Percentiles rank a stretch among this genome's conserved stretches.
phyloP scores from a whole-genome alignment of 176 grass and related monocot genomes.

The Coix lacrymajobi region DNA sequence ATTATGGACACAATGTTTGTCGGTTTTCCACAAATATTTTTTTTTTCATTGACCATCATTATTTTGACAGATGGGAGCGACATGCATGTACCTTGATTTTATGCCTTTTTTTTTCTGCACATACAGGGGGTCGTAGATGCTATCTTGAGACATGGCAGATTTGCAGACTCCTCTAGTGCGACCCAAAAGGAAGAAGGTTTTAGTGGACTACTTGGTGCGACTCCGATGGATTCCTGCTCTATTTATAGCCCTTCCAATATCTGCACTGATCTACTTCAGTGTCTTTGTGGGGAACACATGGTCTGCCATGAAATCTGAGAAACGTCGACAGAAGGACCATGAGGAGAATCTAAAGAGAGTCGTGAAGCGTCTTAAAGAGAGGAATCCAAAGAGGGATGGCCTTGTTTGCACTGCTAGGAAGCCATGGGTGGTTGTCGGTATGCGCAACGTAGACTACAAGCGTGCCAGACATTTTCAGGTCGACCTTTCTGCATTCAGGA shows the following conservation, averaged over 20 bases:
- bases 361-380: constrained; percentile 72
- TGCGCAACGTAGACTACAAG: constrained; percentile 97
- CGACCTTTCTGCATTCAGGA: constrained; percentile 74
- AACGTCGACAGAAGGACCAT: constrained; percentile 61
- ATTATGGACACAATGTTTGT: too few relatives aligned
- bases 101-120: not conserved
- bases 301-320: constrained; percentile 76
- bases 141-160: constrained; percentile 49
- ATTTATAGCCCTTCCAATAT: constrained; percentile 76
- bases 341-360: constrained; percentile 70
- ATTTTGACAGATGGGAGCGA: too few relatives aligned
- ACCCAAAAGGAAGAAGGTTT: constrained; percentile 63
- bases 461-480: constrained; percentile 84
- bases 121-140: not conserved
- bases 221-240: constrained; percentile 86
- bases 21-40: too few relatives aligned
- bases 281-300: constrained; percentile 56
- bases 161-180: constrained; percentile 46
- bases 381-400: constrained; percentile 83
- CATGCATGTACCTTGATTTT: too few relatives aligned
- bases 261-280: constrained; percentile 59
- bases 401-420: constrained; percentile 92
- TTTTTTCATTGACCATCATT: too few relatives aligned
- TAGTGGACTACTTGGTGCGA: constrained; percentile 75
- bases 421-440: constrained; percentile 81